Conservation (phyloP, 441 rosid genomes). For the Sinapis alba region DNA sequence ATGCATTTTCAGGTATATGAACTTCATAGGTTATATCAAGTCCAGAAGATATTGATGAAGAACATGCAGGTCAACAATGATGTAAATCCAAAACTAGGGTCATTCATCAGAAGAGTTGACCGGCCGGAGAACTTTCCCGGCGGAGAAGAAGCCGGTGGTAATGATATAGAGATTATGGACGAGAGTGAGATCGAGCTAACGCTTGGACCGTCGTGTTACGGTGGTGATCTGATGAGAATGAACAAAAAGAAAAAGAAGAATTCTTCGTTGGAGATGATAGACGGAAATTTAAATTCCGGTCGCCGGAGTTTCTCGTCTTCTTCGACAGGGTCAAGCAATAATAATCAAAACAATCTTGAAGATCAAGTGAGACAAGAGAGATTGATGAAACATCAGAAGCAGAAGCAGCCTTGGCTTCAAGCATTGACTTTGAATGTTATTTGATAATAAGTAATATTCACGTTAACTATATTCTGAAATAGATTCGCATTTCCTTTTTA, state of each 20-base stretch:
- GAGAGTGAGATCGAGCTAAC: conserved; percentile 91
- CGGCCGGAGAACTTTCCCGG: conserved; percentile 8
- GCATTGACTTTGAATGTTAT: conserved; percentile 76
- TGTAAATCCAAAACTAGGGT: conserved; percentile 11
- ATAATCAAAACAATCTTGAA: conserved; percentile 44
- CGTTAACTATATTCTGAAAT: conserved; percentile 30
- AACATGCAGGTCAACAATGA: conserved; percentile 44
- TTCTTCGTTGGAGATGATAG: conserved; percentile 26
- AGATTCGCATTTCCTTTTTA: conserved; percentile 16
- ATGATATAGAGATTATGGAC: conserved; percentile 49
- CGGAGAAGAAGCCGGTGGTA: conserved; percentile 28
- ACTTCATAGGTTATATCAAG: conserved; percentile 87
- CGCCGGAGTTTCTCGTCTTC: conserved; percentile 76
- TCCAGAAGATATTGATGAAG: conserved; percentile 83
- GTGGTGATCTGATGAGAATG: conserved; percentile 32
- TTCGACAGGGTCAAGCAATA: conserved; percentile 72
- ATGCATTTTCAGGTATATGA: conserved; percentile 63
- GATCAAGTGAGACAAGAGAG: conserved; percentile 62
- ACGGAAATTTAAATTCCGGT: conserved; percentile 57
- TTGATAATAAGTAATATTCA: conserved; percentile 30
- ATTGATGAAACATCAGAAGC: conserved; percentile 59
- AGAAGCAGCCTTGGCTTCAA: conserved; percentile 86
- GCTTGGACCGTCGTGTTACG: conserved; percentile 64
- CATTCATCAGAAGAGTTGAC: conserved; percentile 29
- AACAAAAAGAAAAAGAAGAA: conserved; percentile 46